Percentiles rank a stretch among this genome's conserved stretches.
phyloP scores from a whole-genome alignment of 805 yeast species.

The Tetrapisispora fleetii region DNA sequence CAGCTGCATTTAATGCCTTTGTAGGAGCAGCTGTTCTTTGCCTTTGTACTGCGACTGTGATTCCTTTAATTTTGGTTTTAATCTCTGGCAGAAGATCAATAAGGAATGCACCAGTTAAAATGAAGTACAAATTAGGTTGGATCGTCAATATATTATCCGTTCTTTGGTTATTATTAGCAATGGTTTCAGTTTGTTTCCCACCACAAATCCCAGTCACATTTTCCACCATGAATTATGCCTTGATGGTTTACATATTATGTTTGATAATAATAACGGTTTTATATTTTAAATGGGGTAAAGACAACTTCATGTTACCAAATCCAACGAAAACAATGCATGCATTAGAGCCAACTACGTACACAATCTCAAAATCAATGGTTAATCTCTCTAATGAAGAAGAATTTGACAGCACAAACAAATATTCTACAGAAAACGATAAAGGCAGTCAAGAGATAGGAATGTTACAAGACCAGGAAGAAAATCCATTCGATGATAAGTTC shows the following conservation, averaged over 20 bases:
- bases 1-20: slow-evolving; percentile 73
- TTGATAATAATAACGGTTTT: slow-evolving; percentile 39
- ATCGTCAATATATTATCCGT: slow-evolving; percentile 48
- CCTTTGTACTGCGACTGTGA: slow-evolving; percentile 63
- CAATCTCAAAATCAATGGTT: not conserved
- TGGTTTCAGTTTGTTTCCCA: slow-evolving; percentile 59
- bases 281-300: slow-evolving; percentile 52
- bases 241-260: slow-evolving; percentile 46
- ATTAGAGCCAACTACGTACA: not conserved
- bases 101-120: slow-evolving; percentile 58
- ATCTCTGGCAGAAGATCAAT: slow-evolving; percentile 50
- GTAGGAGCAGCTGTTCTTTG: slow-evolving; percentile 75
- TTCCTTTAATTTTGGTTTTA: slow-evolving; percentile 59
- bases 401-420: not conserved
- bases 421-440: not conserved
- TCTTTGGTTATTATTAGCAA: slow-evolving; percentile 49
- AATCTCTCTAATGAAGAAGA: not conserved
- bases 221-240: slow-evolving; percentile 41
- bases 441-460: not conserved
- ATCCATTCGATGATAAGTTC: slow-evolving; percentile 1
- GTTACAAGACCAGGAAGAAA: not conserved
- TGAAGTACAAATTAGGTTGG: slow-evolving; percentile 53
- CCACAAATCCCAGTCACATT: slow-evolving; percentile 47
- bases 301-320: slow-evolving; percentile 54
- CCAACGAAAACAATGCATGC: slow-evolving; percentile 19